Evolutionary conservation across 805 yeast genomes (phyloP).

Genomic region (Kluyveromyces aestuarii): DNA sequence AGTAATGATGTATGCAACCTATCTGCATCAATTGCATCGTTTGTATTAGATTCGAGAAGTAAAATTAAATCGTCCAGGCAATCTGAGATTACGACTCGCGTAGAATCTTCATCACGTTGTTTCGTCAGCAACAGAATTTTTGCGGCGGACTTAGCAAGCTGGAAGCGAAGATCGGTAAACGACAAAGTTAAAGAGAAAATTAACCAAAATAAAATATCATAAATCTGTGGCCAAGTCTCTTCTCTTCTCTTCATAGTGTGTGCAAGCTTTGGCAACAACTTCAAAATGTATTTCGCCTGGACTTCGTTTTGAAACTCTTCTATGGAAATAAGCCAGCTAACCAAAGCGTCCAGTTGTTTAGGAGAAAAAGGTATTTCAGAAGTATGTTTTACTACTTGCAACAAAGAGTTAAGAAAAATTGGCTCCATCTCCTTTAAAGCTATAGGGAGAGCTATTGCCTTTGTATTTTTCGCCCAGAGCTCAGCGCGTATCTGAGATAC

Average conservation of each 20-base stretch:
- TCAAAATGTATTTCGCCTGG: slow-evolving; percentile 5
- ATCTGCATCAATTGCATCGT: slow-evolving; percentile 22
- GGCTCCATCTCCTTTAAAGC: slow-evolving; percentile 14
- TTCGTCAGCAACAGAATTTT: slow-evolving; percentile 33
- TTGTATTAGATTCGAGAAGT: slow-evolving; percentile 4
- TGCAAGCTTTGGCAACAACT: slow-evolving; percentile 20
- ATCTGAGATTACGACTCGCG: slow-evolving; percentile 19
- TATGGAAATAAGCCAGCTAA: slow-evolving; percentile 31
- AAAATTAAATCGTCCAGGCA: slow-evolving; percentile 19
- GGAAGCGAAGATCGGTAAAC: slow-evolving; percentile 52
- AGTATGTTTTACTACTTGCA: background rate
- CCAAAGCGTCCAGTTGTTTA: slow-evolving; percentile 26
- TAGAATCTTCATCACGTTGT: slow-evolving; percentile 15
- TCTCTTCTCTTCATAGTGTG: slow-evolving; percentile 11
- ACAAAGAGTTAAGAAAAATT: slow-evolving; percentile 9
- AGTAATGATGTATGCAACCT: slow-evolving; percentile 29
- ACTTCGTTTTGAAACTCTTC: slow-evolving; percentile 9
- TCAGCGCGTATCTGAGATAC: slow-evolving; percentile 25
- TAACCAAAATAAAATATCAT: slow-evolving; percentile 41
- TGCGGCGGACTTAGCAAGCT: slow-evolving; percentile 58
- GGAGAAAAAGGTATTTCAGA: background rate
- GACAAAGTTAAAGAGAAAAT: slow-evolving; percentile 35
- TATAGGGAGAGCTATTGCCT: slow-evolving; percentile 5
- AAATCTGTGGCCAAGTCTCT: slow-evolving; percentile 33
- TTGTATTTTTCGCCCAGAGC: slow-evolving; percentile 22